Conservation (phyloP, 805 yeast species). For the Nakazawaea wickerhamii region DNA sequence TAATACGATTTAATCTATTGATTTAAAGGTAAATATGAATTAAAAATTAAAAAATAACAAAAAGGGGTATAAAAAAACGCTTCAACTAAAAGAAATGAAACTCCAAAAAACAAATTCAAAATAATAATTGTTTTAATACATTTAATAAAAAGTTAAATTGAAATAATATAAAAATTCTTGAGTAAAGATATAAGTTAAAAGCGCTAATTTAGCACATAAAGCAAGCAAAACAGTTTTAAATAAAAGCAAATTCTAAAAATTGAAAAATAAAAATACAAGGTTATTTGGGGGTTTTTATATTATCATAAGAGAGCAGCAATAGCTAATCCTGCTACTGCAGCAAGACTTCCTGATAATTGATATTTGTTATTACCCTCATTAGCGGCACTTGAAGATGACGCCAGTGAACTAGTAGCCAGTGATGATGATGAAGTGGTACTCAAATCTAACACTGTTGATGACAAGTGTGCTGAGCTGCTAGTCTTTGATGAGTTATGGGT, state of each 20-base stretch:
- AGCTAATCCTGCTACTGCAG: slow-evolving; percentile 30
- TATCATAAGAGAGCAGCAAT: slow-evolving; percentile 33
- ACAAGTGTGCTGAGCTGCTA: slow-evolving; percentile 14
- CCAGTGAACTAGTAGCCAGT: slow-evolving; percentile 19
- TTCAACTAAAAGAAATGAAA: background rate
- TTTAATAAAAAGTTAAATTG: no score
- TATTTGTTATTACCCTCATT: slow-evolving; percentile 26
- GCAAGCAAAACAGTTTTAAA: no score
- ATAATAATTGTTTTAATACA: background rate
- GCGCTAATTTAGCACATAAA: background rate
- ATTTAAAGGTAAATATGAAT: background rate
- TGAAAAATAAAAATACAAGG: no score
- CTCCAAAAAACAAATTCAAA: background rate
- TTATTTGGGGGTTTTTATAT: no score
- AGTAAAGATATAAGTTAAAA: no score
- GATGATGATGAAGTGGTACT: slow-evolving; percentile 16
- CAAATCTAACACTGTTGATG: slow-evolving; percentile 12
- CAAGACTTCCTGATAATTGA: slow-evolving; percentile 26
- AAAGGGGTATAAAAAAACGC: background rate
- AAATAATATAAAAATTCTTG: no score
- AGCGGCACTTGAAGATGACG: slow-evolving; percentile 25
- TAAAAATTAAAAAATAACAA: background rate
- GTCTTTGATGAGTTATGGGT: slow-evolving; percentile 3
- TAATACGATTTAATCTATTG: slow-evolving; percentile 12
- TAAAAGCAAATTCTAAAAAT: slow-evolving; percentile 6